phyloP scores from a whole-genome alignment of 345 rosid species.

The Erodium maritimum region DNA sequence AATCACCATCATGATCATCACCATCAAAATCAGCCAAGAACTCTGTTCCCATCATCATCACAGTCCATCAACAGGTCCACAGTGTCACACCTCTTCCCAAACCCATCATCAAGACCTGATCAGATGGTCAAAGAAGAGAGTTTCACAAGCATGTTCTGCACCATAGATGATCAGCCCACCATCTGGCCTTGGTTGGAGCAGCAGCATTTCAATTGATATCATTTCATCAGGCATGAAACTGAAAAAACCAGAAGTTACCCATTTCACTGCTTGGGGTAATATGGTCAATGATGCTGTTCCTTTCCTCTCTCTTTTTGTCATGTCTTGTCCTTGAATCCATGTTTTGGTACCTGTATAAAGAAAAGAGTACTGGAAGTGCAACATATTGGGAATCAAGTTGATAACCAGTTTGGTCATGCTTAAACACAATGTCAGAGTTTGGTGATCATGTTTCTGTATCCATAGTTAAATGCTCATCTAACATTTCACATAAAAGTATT shows the following conservation, averaged over 20 bases:
- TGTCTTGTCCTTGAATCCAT: no score
- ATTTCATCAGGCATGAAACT: no score
- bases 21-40: conserved; percentile 20
- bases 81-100: conserved; percentile 49
- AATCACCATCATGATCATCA: no score
- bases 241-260: not conserved
- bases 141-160: conserved; percentile 79
- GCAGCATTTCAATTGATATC: conserved; percentile 65
- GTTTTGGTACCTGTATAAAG: not conserved
- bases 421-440: no score
- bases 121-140: conserved; percentile 78
- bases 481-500: no score
- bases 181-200: conserved; percentile 99
- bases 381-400: not conserved
- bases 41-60: conserved; percentile 41
- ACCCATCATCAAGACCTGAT: conserved; percentile 22
- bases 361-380: no score
- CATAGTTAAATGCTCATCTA: no score
- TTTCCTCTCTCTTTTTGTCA: no score
- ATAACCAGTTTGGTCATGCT: no score
- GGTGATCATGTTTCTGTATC: no score
- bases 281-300: no score
- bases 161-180: conserved; percentile 79
- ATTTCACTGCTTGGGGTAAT: conserved; percentile 5
- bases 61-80: conserved; percentile 6